These are phyloP conservation scores for Globisporangium mamillatum DNA, from an alignment of 352 stramenopile species.

Conservation along the genomic window DNA sequence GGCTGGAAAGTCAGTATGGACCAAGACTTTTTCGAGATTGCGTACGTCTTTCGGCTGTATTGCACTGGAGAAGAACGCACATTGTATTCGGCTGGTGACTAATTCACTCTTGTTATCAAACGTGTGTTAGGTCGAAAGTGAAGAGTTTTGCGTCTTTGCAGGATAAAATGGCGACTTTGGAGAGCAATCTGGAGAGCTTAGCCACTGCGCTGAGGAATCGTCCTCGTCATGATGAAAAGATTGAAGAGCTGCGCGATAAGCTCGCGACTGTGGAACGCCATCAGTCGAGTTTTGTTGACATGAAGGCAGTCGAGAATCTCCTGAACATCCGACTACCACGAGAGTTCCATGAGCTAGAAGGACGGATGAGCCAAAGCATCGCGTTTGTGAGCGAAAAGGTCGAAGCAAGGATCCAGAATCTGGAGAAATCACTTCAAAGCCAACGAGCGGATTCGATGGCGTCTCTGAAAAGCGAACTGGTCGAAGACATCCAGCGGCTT, in stretches of 20 bases:
- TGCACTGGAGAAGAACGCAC: not conserved
- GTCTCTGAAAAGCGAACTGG: constrained; percentile 52
- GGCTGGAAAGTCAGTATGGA: constrained; percentile 63
- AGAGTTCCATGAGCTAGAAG: constrained; percentile 73
- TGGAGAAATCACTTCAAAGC: constrained; percentile 50
- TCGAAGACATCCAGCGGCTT: constrained; percentile 57
- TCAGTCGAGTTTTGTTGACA: constrained; percentile 47
- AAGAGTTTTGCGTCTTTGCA: constrained; percentile 46
- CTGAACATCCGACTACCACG: constrained; percentile 63
- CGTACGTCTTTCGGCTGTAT: constrained; percentile 17
- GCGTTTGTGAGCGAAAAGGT: constrained; percentile 64
- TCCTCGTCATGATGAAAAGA: constrained; percentile 51
- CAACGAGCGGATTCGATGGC: constrained; percentile 53
- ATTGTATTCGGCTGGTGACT: not conserved
- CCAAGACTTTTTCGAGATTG: constrained; percentile 55
- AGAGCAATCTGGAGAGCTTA: constrained; percentile 57
- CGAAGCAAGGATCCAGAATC: constrained; percentile 52
- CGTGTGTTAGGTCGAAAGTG: constrained; percentile 33
- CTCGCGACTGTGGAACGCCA: constrained; percentile 52
- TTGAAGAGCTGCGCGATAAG: constrained; percentile 57
- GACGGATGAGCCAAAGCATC: constrained; percentile 52
- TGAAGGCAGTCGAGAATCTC: constrained; percentile 64
- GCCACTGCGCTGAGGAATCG: constrained; percentile 36
- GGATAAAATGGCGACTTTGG: constrained; percentile 55
- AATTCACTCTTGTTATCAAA: not conserved